Conservation (phyloP, 2,329 filamentous ascomycete genomes). For the Pseudogymnoascus sp. region DNA sequence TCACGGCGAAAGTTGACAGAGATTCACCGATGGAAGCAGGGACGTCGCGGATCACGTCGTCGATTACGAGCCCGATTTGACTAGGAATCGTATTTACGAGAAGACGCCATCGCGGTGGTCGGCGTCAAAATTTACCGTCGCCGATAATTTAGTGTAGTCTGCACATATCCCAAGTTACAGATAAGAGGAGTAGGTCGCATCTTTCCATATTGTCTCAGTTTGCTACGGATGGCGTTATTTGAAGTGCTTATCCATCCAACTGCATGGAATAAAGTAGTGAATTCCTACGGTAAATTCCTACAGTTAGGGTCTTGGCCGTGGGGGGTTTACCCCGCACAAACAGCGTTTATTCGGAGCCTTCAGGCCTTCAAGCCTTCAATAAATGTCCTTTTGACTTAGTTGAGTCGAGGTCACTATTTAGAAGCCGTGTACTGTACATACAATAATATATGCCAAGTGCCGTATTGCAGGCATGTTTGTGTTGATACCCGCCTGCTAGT, state of each 20-base stretch:
- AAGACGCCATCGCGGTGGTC: constrained; percentile 4
- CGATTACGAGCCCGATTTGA: background rate
- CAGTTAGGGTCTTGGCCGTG: background rate
- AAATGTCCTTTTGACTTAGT: background rate
- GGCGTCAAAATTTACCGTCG: background rate
- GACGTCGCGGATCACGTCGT: constrained; percentile 3
- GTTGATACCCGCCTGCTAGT: background rate
- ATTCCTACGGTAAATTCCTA: background rate
- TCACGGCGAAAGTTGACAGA: background rate
- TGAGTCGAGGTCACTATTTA: background rate
- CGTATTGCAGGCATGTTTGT: background rate
- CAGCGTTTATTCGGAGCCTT: background rate
- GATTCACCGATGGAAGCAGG: background rate
- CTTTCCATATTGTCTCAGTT: constrained; percentile 8
- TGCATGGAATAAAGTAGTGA: background rate
- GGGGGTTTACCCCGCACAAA: constrained; percentile 1
- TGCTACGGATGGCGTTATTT: constrained; percentile 5
- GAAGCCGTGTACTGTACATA: background rate
- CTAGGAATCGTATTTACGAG: no score
- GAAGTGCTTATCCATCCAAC: constrained; percentile 1
- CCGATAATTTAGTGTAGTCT: background rate
- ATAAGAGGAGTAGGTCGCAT: constrained; percentile 3
- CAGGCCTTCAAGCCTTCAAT: background rate
- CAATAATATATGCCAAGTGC: background rate
- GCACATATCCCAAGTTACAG: background rate